phyloP scores from a whole-genome alignment of 331 rosid genomes.

The Cydonia oblonga region DNA sequence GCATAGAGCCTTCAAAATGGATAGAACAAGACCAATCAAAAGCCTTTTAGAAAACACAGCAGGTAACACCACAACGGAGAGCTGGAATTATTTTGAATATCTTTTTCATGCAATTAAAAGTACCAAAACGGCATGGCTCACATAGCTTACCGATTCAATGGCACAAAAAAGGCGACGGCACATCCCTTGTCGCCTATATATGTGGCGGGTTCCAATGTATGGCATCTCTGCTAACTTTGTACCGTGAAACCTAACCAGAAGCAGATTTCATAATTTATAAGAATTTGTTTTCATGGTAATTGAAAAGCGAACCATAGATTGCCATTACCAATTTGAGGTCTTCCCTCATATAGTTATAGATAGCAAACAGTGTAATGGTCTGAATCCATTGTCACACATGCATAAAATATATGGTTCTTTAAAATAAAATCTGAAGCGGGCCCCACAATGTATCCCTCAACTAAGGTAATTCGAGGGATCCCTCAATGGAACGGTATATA shows the following conservation, averaged over 20 bases:
- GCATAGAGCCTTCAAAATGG: conserved; percentile 50
- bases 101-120: conserved; percentile 6
- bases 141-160: conserved; percentile 60
- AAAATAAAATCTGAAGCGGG: too few relatives aligned
- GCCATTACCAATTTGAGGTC: not conserved
- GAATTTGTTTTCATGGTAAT: not conserved
- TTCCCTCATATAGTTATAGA: not conserved
- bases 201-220: conserved; percentile 87
- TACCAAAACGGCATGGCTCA: conserved; percentile 7
- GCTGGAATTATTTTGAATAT: not conserved
- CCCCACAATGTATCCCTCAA: too few relatives aligned
- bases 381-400: not conserved
- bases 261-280: not conserved
- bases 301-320: not conserved
- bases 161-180: conserved; percentile 90
- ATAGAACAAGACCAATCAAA: conserved; percentile 12
- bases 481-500: too few relatives aligned
- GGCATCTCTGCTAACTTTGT: conserved; percentile 96
- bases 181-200: conserved; percentile 96
- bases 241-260: conserved; percentile 72
- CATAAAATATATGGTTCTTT: too few relatives aligned
- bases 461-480: too few relatives aligned
- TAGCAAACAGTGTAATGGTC: not conserved
- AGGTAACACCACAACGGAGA: not conserved
- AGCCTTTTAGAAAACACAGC: not conserved